phyloP scores from a whole-genome alignment of 2,329 filamentous ascomycete genomes.

The Pseudogymnoascus sp. region DNA sequence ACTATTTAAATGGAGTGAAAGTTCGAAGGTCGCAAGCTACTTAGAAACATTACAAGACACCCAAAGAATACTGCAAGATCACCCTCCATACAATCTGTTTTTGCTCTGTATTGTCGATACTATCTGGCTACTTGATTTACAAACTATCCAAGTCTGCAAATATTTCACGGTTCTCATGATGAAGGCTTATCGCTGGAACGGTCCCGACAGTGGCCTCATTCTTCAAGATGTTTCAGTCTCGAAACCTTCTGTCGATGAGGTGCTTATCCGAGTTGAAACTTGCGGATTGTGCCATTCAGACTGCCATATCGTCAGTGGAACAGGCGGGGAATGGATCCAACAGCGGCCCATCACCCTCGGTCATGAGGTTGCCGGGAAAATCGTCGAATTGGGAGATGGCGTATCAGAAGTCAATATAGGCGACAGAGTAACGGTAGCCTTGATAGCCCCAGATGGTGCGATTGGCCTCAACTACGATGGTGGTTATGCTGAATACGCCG shows the following conservation, averaged over 20 bases:
- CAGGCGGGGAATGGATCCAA: background rate
- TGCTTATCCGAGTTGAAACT: constrained; percentile 14
- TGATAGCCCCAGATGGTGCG: constrained; percentile 1
- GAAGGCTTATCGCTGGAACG: background rate
- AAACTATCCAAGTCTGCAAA: background rate
- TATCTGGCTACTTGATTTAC: background rate
- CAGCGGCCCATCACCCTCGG: constrained; percentile 15
- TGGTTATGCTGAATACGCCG: constrained; percentile 14
- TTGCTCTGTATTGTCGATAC: background rate
- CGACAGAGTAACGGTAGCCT: constrained; percentile 13
- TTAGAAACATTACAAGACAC: background rate
- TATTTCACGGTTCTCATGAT: background rate
- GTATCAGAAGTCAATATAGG: constrained; percentile 11
- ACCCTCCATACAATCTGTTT: background rate
- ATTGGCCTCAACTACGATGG: constrained; percentile 13
- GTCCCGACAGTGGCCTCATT: background rate
- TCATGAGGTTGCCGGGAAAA: constrained; percentile 15
- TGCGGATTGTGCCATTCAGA: constrained; percentile 15
- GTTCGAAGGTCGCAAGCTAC: background rate
- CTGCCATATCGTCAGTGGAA: constrained; percentile 13
- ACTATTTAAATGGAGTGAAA: background rate
- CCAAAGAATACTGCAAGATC: background rate
- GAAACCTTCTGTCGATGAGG: constrained; percentile 6
- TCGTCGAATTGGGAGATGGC: constrained; percentile 9
- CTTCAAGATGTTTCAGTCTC: constrained; percentile 8